Conservation (phyloP, 257 asterid genomes). For the Phtheirospermum japonicum region DNA sequence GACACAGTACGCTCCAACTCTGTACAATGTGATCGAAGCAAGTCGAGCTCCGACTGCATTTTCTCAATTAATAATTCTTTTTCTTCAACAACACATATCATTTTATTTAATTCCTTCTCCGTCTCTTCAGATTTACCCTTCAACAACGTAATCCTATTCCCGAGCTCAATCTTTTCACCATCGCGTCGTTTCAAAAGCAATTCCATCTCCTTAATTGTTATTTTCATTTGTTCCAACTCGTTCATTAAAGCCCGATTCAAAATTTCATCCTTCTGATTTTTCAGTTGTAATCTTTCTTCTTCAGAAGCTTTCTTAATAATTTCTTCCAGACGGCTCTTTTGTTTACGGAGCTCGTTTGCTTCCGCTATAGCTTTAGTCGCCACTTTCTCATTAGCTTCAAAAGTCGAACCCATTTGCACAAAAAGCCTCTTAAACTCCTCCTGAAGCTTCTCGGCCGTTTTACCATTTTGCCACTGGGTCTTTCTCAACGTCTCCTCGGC, state of each 20-base stretch:
- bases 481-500: conserved; percentile 90
- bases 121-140: conserved; percentile 44
- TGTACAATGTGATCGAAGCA: conserved; percentile 43
- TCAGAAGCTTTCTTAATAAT: conserved; percentile 55
- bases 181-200: conserved; percentile 41
- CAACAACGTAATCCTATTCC: conserved; percentile 36
- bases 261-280: conserved; percentile 36
- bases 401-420: conserved; percentile 69
- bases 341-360: conserved; percentile 65
- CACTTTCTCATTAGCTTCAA: conserved; percentile 81
- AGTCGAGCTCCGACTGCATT: conserved; percentile 48
- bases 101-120: conserved; percentile 37
- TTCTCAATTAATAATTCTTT: conserved; percentile 43
- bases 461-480: conserved; percentile 69
- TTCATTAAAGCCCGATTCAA: conserved; percentile 22
- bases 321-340: conserved; percentile 56
- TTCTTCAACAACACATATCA: conserved; percentile 48
- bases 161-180: conserved; percentile 48
- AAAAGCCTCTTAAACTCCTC: conserved; percentile 79
- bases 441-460: conserved; percentile 79
- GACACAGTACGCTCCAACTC: conserved; percentile 38
- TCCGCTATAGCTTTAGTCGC: conserved; percentile 78
- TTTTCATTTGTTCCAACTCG: conserved; percentile 50
- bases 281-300: conserved; percentile 48
- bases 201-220: conserved; percentile 45